Evolutionary conservation across 768 basidiomycete genomes (phyloP), one percentile per base, ranked within the genome.

Genomic region (Peribolospora kevripleyi): DNA sequence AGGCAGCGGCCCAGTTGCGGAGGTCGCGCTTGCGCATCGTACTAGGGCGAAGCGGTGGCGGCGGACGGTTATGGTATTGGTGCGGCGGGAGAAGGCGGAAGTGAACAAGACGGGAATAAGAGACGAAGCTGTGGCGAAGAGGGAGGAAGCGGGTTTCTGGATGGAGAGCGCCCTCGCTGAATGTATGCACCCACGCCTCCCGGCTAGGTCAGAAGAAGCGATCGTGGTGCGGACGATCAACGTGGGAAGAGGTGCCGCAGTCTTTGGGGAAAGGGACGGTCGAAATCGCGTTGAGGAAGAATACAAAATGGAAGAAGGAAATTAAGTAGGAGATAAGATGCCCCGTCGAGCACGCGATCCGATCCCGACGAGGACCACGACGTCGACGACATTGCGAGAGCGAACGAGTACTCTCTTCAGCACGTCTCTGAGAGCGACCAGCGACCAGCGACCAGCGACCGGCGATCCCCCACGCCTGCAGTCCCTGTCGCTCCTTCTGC

Each of bases 321-420:
- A 54, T 61, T 54, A 38, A 48, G 13, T 25, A 25, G 25, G 25
- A 25, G 25, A 25, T 25, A 25, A 25, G 25, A 1, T 25, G 25
- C 25, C 25, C 25, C 25, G 25, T 25, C 25, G 25, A 25, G 25
- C 25, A 25, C 25, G 25, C 25, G 50, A 53, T 38, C 36, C 48
- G 3, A 42, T 59, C 1, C 43, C 13, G 1, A 5, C 48, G 3
- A 39, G 52, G 43, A 39, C 51, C 42, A 43, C 38, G 7, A 55
- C 48, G 7, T 42, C 14, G 1, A n/a, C 11, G 1, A 39, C 48
- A 2, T 52, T 47, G 0, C 59, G 57, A n/a, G 58, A 60, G 46
- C 42, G 5, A 53, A 45, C 54, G 58, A 60, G 59, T 56, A 57
- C 55, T 58, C 58, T 42, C 58, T 58, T 25, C 59, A 60, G 58